A percentile compares a stretch with the other conserved stretches of the same genome.
Conservation (phyloP, 441 rosid genomes). For the Gossypium lobatum region DNA sequence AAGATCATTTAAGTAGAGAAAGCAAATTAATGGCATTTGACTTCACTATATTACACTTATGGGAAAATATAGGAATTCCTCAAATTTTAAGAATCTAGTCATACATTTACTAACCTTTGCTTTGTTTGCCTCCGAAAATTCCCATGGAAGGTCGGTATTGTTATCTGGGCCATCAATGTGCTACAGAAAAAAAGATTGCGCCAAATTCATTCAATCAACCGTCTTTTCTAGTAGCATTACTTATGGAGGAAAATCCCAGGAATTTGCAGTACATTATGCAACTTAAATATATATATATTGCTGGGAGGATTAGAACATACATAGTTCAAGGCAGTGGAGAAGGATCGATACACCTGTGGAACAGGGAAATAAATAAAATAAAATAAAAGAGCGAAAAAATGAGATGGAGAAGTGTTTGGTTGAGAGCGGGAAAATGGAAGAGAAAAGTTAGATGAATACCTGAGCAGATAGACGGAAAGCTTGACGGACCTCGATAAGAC, state of each 20-base stretch:
- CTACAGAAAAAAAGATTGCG: slow-evolving; percentile 28
- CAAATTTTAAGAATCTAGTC: neutral
- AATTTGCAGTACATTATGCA: neutral
- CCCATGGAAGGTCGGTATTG: slow-evolving; percentile 89
- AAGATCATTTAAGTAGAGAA: neutral
- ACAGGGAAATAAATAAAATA: neutral
- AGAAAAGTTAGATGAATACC: slow-evolving; percentile 25
- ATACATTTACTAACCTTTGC: slow-evolving; percentile 41
- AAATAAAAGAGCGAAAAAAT: neutral
- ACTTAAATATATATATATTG: neutral
- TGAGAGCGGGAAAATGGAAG: neutral
- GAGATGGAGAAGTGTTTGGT: slow-evolving; percentile 22
- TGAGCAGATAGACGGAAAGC: slow-evolving; percentile 54
- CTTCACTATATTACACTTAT: neutral
- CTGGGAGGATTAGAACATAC: slow-evolving; percentile 35
- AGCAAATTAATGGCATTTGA: neutral
- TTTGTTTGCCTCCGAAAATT: slow-evolving; percentile 58
- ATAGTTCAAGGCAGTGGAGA: slow-evolving; percentile 87
- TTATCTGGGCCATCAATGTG: slow-evolving; percentile 88
- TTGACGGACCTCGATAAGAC: slow-evolving; percentile 74
- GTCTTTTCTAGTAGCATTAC: neutral
- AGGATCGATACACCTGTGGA: slow-evolving; percentile 54
- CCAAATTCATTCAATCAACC: slow-evolving; percentile 15
- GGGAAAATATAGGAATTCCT: neutral
- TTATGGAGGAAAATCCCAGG: neutral